Base-by-base conservation (phyloP, 805 yeast species). In the Pichia sporocuriosa region DNA sequence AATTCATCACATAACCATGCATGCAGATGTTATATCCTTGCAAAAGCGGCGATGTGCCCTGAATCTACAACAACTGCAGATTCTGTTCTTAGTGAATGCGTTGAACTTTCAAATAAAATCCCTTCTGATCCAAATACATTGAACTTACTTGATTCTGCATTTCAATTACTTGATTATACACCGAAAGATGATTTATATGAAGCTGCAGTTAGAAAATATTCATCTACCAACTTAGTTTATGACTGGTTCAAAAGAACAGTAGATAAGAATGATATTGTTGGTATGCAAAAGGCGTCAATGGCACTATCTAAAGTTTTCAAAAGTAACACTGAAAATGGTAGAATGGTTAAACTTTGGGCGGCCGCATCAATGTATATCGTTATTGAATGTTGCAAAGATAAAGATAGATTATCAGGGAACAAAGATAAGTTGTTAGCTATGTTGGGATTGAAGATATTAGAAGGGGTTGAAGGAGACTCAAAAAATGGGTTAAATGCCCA, bases 241-340 rank as follows among this genome's bases (percentile, higher is more conserved):
- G 66, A 65, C 26, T 84, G 90, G 88, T 79, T 79, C 54, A 68
- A 68, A 30, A 61, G 68, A 31, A 65, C 81, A 23, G 53, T 80
- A 23, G 67, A 67, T 6, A 61, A 61, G 29, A 65, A 63, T 28
- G 77, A 82, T 56, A 56, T 67, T 20, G 60, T 68, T 35, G 71
- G 75, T 13, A 59, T 80, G 57, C 83, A 79, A 40, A 75, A 75
- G 49, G 66, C 79, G 0, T 60, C 79, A 3, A 69, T 76, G 59
- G 63, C 65, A 43, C 58, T 62, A 44, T 68, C 62, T 45, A 65
- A 62, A 32, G 37, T 41, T 12, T 24, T 35, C 26, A 44, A 38
- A 15, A 15, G 29, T 12, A 41, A 44, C 10, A 35, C 45, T 8
- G 45, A 48, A 12, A 58, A 59, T 10, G 54, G 66, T 11, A 59